A percentile compares a stretch with the other conserved stretches of the same genome.
Conservation (phyloP, 179 eudicot genomes). For the Nepenthes alata region DNA sequence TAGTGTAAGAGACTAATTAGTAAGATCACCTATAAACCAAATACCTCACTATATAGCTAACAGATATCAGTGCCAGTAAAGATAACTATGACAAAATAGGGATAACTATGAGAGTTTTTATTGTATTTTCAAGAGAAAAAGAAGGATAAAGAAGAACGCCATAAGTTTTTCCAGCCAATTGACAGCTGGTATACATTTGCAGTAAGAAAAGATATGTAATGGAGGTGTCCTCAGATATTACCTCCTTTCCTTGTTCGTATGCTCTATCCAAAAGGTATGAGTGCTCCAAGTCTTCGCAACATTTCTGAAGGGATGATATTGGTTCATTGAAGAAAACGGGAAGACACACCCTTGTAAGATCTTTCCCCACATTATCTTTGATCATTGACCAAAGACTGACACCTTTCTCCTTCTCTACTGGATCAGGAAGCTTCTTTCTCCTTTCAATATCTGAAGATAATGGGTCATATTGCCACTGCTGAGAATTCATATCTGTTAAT, state of each 20-base stretch:
- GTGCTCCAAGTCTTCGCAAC: constrained; percentile 87
- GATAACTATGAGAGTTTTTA: no score
- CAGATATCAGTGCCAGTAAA: no score
- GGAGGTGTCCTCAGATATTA: constrained; percentile 16
- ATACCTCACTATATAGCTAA: no score
- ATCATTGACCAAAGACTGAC: constrained; percentile 94
- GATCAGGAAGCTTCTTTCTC: constrained; percentile 72
- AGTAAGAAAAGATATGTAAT: neutral
- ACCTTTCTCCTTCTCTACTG: constrained; percentile 76
- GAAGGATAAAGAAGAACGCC: no score
- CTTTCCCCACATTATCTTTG: constrained; percentile 92
- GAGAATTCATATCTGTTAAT: constrained; percentile 10
- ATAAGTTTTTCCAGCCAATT: no score
- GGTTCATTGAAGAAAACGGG: constrained; percentile 96
- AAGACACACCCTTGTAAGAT: constrained; percentile 83
- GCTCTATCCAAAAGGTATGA: constrained; percentile 82
- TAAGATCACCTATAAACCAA: no score
- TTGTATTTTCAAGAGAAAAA: no score
- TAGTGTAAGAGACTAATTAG: no score
- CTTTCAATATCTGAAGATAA: constrained; percentile 36
- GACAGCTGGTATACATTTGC: no score
- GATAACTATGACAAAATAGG: no score
- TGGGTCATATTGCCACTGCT: constrained; percentile 9
- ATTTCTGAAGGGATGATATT: constrained; percentile 81
- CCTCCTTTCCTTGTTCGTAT: constrained; percentile 70